Evolutionary conservation across 2,329 filamentous ascomycete species (phyloP), one percentile per base, ranked within the genome.

Genomic region (Biscogniauxia mediterranea): DNA sequence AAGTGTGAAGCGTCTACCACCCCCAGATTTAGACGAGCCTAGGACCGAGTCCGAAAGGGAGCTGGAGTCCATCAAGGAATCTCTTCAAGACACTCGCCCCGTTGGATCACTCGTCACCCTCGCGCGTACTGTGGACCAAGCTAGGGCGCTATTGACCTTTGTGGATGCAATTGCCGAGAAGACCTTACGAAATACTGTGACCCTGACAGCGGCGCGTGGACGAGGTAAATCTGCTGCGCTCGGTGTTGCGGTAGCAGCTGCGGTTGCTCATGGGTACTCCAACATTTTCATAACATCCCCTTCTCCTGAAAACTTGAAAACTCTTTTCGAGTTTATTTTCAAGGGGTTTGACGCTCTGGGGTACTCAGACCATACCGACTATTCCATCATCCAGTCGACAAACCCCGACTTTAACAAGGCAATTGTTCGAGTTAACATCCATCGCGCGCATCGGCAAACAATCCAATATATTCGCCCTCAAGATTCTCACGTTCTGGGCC

Each of bases 391-490:
- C 60, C 95, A 99, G 73, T 97, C 93, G 1, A 98, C 94, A 3
- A 97, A 99, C 76, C 94, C 95, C 0, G 94, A 97, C 68, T 97
- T 98, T 81, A 97, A 98, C 83, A 99, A 99, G 80, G 95, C 95
- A 2, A 96, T 99, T 72, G 95, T 99, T 20, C 85, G 95, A 57
- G 95, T 99, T 67, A 98, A 99, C 77, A 88, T 99, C 55, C 93
- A 98, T 79, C 85, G 93, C 65, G 89, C 96, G 71, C 95, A 99
- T 78, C 88, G 95, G 52, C 95, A 99, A 77, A 98, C 95, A 0
- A 99, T 99, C 55, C 95, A 99, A 76, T 99, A 99, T 74, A 97
- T 99, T 67, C 90, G 96, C 68, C 96, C 95, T 0, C 93, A 99
- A 77, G 95, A 99, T 78, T 89, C 93, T 1, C 94, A 99, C 74